phyloP scores from a whole-genome alignment of 2,329 filamentous ascomycete genomes.

The Colletotrichum camelliae region DNA sequence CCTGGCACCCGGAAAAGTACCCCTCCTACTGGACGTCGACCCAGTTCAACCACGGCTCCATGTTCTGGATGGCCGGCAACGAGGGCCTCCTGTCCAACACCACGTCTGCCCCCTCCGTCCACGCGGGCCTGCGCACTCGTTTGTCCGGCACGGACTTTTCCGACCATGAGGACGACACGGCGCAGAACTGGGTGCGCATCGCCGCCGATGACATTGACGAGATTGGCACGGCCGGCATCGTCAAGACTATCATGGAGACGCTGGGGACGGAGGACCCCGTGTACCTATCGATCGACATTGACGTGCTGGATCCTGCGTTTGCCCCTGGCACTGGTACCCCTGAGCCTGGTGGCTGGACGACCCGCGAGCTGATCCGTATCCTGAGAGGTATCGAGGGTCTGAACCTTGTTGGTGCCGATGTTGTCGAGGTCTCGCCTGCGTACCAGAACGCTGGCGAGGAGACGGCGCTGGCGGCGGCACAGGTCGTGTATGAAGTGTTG shows the following conservation, averaged over 20 bases:
- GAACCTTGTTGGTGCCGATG: slow-evolving; percentile 87
- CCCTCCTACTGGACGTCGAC: slow-evolving; percentile 74
- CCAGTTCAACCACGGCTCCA: slow-evolving; percentile 86
- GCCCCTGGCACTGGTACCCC: slow-evolving; percentile 83
- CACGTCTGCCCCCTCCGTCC: slow-evolving; percentile 73
- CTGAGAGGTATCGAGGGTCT: slow-evolving; percentile 80
- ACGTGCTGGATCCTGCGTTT: slow-evolving; percentile 41
- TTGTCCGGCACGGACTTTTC: slow-evolving; percentile 69
- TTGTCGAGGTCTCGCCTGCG: slow-evolving; percentile 87
- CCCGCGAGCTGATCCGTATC: slow-evolving; percentile 83
- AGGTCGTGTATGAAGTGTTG: slow-evolving; percentile 86
- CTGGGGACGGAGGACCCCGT: slow-evolving; percentile 80
- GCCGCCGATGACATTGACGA: slow-evolving; percentile 89
- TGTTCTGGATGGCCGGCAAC: slow-evolving; percentile 87
- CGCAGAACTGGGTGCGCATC: slow-evolving; percentile 81
- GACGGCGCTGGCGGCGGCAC: slow-evolving; percentile 82
- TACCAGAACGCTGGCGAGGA: slow-evolving; percentile 83
- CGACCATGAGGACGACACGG: slow-evolving; percentile 74
- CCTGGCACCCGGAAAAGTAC: slow-evolving; percentile 84
- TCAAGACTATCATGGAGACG: slow-evolving; percentile 71
- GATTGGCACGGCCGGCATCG: slow-evolving; percentile 73
- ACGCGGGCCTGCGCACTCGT: slow-evolving; percentile 82
- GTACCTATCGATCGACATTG: slow-evolving; percentile 67
- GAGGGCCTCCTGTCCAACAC: slow-evolving; percentile 80
- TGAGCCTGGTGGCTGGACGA: slow-evolving; percentile 91